Conservation (phyloP, 148 eudicot genomes). For the Rhododendron mucronatum region DNA sequence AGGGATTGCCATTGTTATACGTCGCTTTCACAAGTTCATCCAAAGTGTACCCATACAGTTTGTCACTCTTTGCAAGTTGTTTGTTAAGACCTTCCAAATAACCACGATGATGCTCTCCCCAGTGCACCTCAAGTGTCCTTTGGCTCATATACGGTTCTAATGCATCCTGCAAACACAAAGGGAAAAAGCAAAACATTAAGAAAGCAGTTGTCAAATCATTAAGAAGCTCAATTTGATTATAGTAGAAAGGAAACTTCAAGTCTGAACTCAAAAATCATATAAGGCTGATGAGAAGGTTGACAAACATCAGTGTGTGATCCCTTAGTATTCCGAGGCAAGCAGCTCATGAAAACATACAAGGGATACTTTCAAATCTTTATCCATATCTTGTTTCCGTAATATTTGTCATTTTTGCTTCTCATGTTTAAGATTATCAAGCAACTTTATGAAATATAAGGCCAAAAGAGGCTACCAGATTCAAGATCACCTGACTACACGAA, state of each 20-base stretch:
- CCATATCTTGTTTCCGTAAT: neutral
- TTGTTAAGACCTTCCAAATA: constrained; percentile 71
- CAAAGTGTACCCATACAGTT: constrained; percentile 77
- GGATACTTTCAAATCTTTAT: neutral
- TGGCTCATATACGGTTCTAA: constrained; percentile 88
- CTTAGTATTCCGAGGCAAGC: neutral
- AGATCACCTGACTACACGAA: neutral
- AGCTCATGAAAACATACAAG: neutral
- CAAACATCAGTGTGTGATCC: neutral
- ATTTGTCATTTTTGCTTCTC: neutral
- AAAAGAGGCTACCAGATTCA: neutral
- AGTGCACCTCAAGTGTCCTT: constrained; percentile 67
- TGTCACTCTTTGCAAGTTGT: constrained; percentile 62
- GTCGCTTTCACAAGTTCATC: constrained; percentile 84
- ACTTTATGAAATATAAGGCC: neutral
- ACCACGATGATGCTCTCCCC: constrained; percentile 84
- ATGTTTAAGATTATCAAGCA: neutral
- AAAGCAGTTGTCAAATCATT: neutral
- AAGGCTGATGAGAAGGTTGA: neutral
- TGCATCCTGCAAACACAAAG: constrained; percentile 57
- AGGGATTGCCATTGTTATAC: constrained; percentile 87
- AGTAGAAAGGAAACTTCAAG: neutral
- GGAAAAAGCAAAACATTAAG: neutral
- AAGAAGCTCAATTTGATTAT: neutral
- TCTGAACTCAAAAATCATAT: constrained; percentile 1